These are phyloP conservation scores for Mimosa pudica DNA, from an alignment of 306 rosid genomes.

Conservation along the genomic window DNA sequence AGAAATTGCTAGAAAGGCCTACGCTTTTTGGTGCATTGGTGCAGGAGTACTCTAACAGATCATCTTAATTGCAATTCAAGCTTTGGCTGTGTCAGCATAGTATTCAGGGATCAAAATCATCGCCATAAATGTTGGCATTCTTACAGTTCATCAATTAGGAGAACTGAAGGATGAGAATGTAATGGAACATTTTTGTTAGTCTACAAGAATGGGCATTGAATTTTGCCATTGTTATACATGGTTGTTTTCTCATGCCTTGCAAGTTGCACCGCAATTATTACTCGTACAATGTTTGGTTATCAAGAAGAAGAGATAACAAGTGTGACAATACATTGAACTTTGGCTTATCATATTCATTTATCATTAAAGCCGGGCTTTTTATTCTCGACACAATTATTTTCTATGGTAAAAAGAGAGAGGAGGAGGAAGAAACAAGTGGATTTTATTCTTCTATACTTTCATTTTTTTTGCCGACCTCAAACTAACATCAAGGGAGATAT, in stretches of 20 bases:
- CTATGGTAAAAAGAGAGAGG: background rate
- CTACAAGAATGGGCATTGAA: background rate
- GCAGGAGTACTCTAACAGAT: slow-evolving; percentile 82
- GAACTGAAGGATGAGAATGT: background rate
- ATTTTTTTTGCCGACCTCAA: background rate
- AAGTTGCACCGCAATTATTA: background rate
- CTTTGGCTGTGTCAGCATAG: background rate
- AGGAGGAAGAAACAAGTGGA: background rate
- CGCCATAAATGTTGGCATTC: background rate
- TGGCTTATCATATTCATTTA: background rate
- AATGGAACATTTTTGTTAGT: background rate
- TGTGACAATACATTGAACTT: no score
- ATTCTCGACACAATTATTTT: no score
- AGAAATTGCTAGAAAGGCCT: slow-evolving; percentile 65
- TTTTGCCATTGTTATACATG: background rate
- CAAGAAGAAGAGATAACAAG: background rate
- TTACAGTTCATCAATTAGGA: background rate
- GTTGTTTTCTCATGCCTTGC: background rate
- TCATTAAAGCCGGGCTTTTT: background rate
- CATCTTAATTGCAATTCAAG: slow-evolving; percentile 30
- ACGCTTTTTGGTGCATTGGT: slow-evolving; percentile 76
- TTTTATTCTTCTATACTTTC: background rate
- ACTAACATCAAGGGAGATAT: slow-evolving; percentile 17
- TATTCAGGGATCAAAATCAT: background rate
- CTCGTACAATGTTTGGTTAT: background rate